Evolutionary conservation across 2,329 filamentous ascomycete species (phyloP).

Genomic region (Diplodia scrobiculata): DNA sequence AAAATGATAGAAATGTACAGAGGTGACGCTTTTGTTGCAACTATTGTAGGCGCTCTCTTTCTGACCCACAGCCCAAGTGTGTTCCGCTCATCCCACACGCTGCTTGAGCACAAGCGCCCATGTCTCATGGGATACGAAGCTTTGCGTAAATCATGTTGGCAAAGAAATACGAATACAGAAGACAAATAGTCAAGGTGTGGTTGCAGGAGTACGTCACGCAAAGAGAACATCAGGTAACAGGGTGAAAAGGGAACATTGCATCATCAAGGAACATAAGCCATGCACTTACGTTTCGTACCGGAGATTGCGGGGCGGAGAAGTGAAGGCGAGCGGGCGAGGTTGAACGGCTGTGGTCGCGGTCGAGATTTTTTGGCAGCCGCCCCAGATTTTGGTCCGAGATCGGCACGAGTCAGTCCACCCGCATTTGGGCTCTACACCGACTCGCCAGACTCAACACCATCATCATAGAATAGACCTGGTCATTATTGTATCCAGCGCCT

Average conservation of each 20-base stretch:
- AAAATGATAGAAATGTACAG: no score
- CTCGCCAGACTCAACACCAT: not conserved
- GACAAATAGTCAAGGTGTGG: no score
- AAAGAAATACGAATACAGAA: no score
- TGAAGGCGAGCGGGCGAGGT: not conserved
- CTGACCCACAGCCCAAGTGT: no score
- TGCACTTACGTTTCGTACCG: not conserved
- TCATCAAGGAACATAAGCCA: no score
- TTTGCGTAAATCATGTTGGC: no score
- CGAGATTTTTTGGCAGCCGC: constrained; percentile 26
- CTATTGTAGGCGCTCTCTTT: no score
- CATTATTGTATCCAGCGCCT: not conserved
- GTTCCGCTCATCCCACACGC: no score
- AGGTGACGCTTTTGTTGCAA: no score
- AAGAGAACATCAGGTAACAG: not conserved
- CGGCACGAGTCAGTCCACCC: constrained; percentile 22
- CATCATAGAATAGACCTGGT: not conserved
- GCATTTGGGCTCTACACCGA: not conserved
- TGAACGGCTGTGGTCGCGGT: constrained; percentile 15
- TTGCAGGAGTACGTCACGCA: no score
- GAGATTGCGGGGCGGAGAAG: not conserved
- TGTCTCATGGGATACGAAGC: no score
- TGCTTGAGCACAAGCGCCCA: no score
- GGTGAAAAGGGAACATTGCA: not conserved
- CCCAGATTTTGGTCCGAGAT: constrained; percentile 12